phyloP scores from a whole-genome alignment of 805 yeast genomes.

The Candida ovalis region DNA sequence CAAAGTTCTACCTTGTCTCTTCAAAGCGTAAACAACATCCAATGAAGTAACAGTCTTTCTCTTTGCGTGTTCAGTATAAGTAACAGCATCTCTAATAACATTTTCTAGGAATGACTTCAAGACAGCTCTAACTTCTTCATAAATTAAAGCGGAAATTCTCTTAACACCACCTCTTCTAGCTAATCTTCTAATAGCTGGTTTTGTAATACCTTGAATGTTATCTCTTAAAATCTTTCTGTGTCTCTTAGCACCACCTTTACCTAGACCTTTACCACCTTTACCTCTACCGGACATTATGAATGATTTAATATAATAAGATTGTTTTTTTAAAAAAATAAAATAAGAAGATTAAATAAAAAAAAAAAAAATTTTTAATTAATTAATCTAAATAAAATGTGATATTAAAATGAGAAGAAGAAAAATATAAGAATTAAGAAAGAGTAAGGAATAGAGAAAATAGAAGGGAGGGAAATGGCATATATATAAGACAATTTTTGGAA shows the following conservation, averaged over 20 bases:
- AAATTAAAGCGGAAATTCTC: slow-evolving; percentile 98
- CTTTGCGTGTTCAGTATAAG: slow-evolving; percentile 99
- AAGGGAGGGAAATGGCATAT: slow-evolving; percentile 1
- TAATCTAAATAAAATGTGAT: neutral
- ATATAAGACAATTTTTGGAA: slow-evolving; percentile 1
- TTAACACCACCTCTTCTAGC: slow-evolving; percentile 99
- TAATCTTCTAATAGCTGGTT: slow-evolving; percentile 99
- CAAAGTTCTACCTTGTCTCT: slow-evolving; percentile 99
- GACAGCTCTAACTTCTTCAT: slow-evolving; percentile 98
- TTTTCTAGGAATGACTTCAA: slow-evolving; percentile 93
- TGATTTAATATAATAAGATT: neutral
- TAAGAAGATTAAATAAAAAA: neutral
- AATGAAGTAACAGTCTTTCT: slow-evolving; percentile 99
- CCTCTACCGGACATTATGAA: slow-evolving; percentile 95
- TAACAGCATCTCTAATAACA: slow-evolving; percentile 98
- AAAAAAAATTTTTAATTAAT: neutral
- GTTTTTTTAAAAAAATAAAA: neutral
- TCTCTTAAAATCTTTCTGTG: slow-evolving; percentile 99
- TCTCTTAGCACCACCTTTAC: slow-evolving; percentile 99
- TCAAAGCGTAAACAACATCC: slow-evolving; percentile 98
- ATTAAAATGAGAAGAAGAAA: neutral
- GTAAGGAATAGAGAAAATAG: neutral
- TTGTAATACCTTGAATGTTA: slow-evolving; percentile 99
- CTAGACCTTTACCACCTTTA: slow-evolving; percentile 99
- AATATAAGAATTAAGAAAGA: neutral